These are phyloP conservation scores for Sarocladium brachiariae DNA, from an alignment of 2,329 filamentous ascomycete species.

Conservation along the genomic window DNA sequence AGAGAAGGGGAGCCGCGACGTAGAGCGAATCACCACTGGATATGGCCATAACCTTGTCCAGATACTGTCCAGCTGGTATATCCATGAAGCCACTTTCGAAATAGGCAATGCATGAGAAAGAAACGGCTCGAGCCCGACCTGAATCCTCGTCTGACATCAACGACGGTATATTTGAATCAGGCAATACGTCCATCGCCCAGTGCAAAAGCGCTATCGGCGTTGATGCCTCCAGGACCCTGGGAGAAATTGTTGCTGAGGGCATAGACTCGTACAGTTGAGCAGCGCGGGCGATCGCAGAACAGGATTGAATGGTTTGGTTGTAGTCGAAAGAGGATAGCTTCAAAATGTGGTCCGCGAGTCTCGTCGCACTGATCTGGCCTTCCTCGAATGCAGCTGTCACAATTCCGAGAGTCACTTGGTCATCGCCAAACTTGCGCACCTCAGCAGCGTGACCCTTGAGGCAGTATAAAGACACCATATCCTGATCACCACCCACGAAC, in stretches of 20 bases:
- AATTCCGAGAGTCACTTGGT: neutral
- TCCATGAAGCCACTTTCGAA: slow-evolving; percentile 4
- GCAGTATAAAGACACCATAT: neutral
- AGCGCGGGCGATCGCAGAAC: neutral
- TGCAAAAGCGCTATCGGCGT: neutral
- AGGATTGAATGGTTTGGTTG: neutral
- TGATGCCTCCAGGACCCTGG: neutral
- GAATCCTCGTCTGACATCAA: neutral
- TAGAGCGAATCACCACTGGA: slow-evolving; percentile 2
- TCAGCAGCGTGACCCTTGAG: neutral
- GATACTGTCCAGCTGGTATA: neutral
- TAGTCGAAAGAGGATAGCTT: neutral
- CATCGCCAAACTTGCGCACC: neutral
- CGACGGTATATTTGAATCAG: neutral
- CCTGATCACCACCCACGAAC: neutral
- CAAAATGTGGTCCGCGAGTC: neutral
- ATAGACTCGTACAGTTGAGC: neutral
- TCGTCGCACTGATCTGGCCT: neutral
- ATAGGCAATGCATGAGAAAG: slow-evolving; percentile 6
- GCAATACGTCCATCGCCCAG: neutral
- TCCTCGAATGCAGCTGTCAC: neutral
- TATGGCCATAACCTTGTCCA: slow-evolving; percentile 1
- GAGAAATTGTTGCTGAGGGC: neutral
- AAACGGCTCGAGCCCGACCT: neutral
- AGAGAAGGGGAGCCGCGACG: neutral